A percentile compares a stretch with the other conserved stretches of the same genome.
phyloP scores from a whole-genome alignment of 2,329 filamentous ascomycete genomes.

The Myrmaecium sp. region DNA sequence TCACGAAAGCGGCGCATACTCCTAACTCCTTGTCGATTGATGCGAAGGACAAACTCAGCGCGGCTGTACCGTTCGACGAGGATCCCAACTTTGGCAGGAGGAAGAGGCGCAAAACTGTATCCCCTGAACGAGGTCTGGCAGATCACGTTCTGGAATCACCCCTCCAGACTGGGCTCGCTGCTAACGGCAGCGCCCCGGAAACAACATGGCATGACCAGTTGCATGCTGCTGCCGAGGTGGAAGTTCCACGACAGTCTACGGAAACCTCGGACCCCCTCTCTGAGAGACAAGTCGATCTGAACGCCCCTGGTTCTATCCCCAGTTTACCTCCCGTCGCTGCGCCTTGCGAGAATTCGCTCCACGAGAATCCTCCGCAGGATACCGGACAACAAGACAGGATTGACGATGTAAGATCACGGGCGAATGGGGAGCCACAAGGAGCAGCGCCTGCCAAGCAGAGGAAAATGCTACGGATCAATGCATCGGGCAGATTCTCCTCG shows the following conservation, averaged over 20 bases:
- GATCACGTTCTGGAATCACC: not conserved
- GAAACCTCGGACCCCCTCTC: not conserved
- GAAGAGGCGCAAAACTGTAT: constrained; percentile 22
- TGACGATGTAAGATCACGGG: not conserved
- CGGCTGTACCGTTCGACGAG: constrained; percentile 9
- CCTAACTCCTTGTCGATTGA: not conserved
- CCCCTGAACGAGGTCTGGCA: constrained; percentile 7
- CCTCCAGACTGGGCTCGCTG: constrained; percentile 15
- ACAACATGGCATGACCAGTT: not conserved
- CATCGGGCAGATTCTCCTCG: constrained; percentile 28
- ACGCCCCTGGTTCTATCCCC: no score
- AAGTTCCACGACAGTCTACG: not conserved
- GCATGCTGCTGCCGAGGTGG: not conserved
- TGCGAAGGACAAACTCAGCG: constrained; percentile 3
- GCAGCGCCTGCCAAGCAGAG: constrained; percentile 5
- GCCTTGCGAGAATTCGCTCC: not conserved
- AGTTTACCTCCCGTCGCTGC: not conserved
- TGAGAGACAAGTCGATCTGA: no score
- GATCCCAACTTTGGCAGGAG: constrained; percentile 15
- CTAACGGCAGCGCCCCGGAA: constrained; percentile 9
- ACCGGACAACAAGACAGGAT: not conserved
- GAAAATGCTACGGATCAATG: constrained; percentile 24
- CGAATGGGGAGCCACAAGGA: not conserved
- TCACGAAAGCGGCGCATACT: constrained; percentile 6
- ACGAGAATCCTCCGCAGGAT: not conserved